phyloP scores from a whole-genome alignment of 495 filamentous ascomycete genomes.

The Penicillium samsonianum region DNA sequence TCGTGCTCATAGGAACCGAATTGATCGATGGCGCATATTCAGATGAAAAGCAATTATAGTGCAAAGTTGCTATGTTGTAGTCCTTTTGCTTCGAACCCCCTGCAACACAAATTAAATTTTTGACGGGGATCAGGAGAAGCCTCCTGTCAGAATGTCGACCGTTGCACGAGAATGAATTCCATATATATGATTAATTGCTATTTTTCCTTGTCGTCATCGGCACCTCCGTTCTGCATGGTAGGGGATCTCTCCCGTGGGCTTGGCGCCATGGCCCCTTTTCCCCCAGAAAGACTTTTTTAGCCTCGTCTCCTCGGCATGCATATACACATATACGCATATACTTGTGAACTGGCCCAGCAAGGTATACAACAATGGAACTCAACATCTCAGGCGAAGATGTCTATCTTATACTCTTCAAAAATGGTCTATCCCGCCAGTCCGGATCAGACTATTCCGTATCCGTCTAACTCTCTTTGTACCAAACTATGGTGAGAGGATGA shows the following conservation, averaged over 20 bases:
- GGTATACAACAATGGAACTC: not conserved
- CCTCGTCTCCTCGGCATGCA: constrained; percentile 3
- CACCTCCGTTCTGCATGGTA: constrained; percentile 7
- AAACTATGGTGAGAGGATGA: not conserved
- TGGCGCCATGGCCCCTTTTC: constrained; percentile 1
- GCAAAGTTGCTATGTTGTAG: not conserved
- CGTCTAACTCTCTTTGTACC: not conserved
- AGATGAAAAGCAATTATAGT: constrained; percentile 5
- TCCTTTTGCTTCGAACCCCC: not conserved
- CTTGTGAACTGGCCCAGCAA: not conserved
- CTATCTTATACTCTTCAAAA: not conserved
- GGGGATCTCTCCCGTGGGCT: not conserved
- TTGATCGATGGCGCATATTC: not conserved
- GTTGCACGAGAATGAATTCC: not conserved
- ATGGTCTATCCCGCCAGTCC: not conserved
- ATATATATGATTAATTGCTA: not conserved
- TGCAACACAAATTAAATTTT: not conserved
- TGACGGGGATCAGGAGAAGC: not conserved
- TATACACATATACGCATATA: not conserved
- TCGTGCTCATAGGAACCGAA: not conserved
- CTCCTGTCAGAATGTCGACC: constrained; percentile 7
- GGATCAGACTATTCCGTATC: not conserved
- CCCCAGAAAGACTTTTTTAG: constrained; percentile 2
- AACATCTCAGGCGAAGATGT: not conserved
- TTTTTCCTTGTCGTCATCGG: constrained; percentile 10